A percentile compares a stretch with the other conserved stretches of the same genome.
Evolutionary conservation across 805 yeast species (phyloP).

Genomic region (Peterozyma toletana): DNA sequence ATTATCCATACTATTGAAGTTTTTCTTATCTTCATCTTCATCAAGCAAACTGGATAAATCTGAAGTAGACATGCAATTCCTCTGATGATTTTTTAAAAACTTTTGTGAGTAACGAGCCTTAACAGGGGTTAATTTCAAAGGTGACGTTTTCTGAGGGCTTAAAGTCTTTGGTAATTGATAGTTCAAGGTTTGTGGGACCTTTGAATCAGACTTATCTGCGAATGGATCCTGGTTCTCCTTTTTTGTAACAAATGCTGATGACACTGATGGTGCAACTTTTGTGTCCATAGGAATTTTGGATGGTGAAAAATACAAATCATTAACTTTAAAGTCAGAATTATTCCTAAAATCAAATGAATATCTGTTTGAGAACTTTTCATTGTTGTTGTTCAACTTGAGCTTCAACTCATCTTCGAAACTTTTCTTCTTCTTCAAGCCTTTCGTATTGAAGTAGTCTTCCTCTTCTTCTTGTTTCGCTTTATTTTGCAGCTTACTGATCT

Average conservation of each 20-base stretch:
- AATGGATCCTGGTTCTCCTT: too few relatives aligned
- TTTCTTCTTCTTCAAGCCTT: slow-evolving; percentile 4
- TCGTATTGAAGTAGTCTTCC: not conserved
- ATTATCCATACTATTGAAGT: not conserved
- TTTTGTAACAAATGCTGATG: not conserved
- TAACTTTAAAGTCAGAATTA: slow-evolving; percentile 3
- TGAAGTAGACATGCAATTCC: too few relatives aligned
- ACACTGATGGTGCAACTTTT: not conserved
- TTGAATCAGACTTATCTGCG: too few relatives aligned
- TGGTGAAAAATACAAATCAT: slow-evolving; percentile 8
- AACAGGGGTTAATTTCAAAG: too few relatives aligned
- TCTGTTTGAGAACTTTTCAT: slow-evolving; percentile 4
- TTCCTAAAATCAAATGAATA: slow-evolving; percentile 11
- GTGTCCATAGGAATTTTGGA: not conserved
- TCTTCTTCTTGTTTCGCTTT: too few relatives aligned
- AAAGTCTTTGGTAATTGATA: too few relatives aligned
- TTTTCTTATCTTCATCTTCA: not conserved
- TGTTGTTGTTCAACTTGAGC: slow-evolving; percentile 4
- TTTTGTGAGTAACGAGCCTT: too few relatives aligned
- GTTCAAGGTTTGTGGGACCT: too few relatives aligned
- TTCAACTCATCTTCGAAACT: slow-evolving; percentile 6
- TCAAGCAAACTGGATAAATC: too few relatives aligned
- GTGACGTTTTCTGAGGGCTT: too few relatives aligned
- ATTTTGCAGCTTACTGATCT: not conserved
- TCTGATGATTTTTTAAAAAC: too few relatives aligned